These are phyloP conservation scores for Aspergillus melleus DNA, from an alignment of 2,329 filamentous ascomycete species.

Conservation along the genomic window DNA sequence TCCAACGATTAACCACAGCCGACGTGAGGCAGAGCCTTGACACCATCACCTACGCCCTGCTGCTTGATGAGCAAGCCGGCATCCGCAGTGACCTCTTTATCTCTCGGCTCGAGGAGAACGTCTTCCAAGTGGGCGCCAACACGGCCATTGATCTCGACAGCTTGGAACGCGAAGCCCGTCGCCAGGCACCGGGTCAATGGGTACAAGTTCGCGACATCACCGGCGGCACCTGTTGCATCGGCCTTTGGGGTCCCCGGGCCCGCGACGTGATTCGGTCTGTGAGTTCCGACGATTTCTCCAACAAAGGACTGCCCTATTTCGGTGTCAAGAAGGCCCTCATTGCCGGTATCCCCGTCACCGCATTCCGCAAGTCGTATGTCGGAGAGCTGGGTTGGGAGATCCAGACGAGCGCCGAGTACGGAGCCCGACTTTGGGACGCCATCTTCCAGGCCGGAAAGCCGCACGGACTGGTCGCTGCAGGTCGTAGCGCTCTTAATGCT, in stretches of 20 bases:
- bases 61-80: slow-evolving; percentile 55
- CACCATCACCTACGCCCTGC: slow-evolving; percentile 56
- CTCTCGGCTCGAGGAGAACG: slow-evolving; percentile 50
- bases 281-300: slow-evolving; percentile 26
- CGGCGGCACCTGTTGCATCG: slow-evolving; percentile 60
- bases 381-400: slow-evolving; percentile 66
- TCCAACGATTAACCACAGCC: slow-evolving; percentile 50
- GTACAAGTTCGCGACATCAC: slow-evolving; percentile 61
- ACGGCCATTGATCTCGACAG: slow-evolving; percentile 57
- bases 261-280: slow-evolving; percentile 52
- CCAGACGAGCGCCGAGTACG: slow-evolving; percentile 60
- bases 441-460: slow-evolving; percentile 56
- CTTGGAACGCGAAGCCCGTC: slow-evolving; percentile 54
- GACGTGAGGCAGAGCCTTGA: slow-evolving; percentile 49
- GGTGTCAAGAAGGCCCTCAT: slow-evolving; percentile 52
- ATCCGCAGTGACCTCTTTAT: slow-evolving; percentile 60
- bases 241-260: slow-evolving; percentile 62
- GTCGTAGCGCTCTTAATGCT: slow-evolving; percentile 58
- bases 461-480: slow-evolving; percentile 59
- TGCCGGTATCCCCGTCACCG: slow-evolving; percentile 57
- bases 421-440: slow-evolving; percentile 59
- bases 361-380: slow-evolving; percentile 59
- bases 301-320: slow-evolving; percentile 50
- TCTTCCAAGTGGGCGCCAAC: slow-evolving; percentile 57
- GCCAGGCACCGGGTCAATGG: slow-evolving; percentile 42